These are phyloP conservation scores for Xanthoconium purpureum DNA, from an alignment of 768 basidiomycete species.

Conservation along the genomic window DNA sequence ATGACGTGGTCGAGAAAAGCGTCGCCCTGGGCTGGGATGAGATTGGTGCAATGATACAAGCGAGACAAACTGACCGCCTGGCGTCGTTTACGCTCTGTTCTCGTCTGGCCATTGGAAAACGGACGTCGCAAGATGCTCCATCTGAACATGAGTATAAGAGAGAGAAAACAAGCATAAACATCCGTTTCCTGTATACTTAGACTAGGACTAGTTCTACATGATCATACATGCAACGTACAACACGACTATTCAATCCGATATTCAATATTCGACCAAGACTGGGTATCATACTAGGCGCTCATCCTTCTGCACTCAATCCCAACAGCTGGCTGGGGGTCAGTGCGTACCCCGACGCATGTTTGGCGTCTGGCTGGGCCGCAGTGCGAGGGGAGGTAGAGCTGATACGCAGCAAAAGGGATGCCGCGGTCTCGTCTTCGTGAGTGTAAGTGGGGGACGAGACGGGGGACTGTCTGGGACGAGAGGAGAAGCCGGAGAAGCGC, in stretches of 20 bases:
- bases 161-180: background rate
- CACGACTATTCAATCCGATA: too few species aligned
- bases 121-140: too few species aligned
- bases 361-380: background rate
- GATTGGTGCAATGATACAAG: background rate
- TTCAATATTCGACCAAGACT: too few species aligned
- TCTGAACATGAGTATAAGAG: too few species aligned
- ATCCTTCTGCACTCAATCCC: slow-evolving; percentile 20
- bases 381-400: slow-evolving; percentile 32
- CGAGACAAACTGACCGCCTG: slow-evolving; percentile 50
- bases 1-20: slow-evolving; percentile 80
- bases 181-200: background rate
- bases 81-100: slow-evolving; percentile 71
- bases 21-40: slow-evolving; percentile 50
- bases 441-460: slow-evolving; percentile 26
- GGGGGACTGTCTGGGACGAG: slow-evolving; percentile 24
- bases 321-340: slow-evolving; percentile 28
- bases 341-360: slow-evolving; percentile 11
- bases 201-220: too few species aligned
- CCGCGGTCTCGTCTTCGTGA: slow-evolving; percentile 69
- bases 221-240: too few species aligned
- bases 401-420: slow-evolving; percentile 64
- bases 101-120: background rate
- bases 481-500: slow-evolving; percentile 21
- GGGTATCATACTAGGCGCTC: too few species aligned